Percentiles rank a stretch among this genome's conserved stretches.
phyloP scores from a whole-genome alignment of 1,139 yeast species.

The Yamadazyma trypodendri region DNA sequence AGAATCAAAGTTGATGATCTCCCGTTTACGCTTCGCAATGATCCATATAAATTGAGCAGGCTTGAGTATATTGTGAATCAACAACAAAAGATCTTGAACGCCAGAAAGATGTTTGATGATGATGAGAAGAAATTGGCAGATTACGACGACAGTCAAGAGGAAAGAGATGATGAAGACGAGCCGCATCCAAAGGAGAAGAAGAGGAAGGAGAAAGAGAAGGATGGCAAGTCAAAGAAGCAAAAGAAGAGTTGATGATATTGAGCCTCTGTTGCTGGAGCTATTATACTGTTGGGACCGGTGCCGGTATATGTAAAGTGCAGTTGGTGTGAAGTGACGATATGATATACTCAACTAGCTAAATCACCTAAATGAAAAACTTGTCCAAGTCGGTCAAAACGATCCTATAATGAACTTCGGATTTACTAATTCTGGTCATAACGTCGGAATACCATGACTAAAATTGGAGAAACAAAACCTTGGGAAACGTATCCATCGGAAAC shows the following conservation, averaged over 20 bases:
- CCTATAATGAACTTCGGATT: slow-evolving; percentile 63
- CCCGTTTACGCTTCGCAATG: slow-evolving; percentile 79
- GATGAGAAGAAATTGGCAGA: slow-evolving; percentile 24
- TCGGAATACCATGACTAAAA: slow-evolving; percentile 45
- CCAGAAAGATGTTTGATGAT: slow-evolving; percentile 79
- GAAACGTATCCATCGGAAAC: slow-evolving; percentile 19
- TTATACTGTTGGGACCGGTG: no score
- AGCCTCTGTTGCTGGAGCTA: no score
- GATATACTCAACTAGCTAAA: no score
- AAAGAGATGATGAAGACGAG: slow-evolving; percentile 8
- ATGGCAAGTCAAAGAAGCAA: slow-evolving; percentile 9
- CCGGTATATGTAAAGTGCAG: no score
- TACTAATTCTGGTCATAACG: slow-evolving; percentile 32
- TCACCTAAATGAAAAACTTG: slow-evolving; percentile 26
- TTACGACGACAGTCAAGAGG: slow-evolving; percentile 12
- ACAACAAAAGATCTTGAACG: slow-evolving; percentile 74
- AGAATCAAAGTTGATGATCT: slow-evolving; percentile 86
- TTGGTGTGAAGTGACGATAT: no score
- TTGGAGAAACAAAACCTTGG: slow-evolving; percentile 60
- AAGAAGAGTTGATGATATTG: slow-evolving; percentile 7
- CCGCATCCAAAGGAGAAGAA: slow-evolving; percentile 4
- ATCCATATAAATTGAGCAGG: slow-evolving; percentile 80
- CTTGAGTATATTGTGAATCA: slow-evolving; percentile 74
- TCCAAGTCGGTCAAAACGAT: slow-evolving; percentile 59
- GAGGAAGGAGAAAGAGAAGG: slow-evolving; percentile 8